Conservation (phyloP, 768 basidiomycete species). For the Megacollybia marginata region DNA sequence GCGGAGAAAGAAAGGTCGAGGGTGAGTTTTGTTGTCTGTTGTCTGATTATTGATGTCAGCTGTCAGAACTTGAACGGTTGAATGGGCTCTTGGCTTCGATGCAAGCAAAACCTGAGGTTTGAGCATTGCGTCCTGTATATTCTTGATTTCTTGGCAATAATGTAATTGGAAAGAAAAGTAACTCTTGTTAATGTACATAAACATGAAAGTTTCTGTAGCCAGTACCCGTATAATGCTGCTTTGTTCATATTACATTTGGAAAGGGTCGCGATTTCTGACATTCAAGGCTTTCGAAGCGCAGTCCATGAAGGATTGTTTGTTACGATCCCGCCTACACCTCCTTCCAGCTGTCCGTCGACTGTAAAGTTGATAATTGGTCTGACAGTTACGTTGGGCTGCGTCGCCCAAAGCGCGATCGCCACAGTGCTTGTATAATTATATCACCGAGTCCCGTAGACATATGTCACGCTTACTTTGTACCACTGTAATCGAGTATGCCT, state of each 20-base stretch:
- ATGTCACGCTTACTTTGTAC: slow-evolving; percentile 33
- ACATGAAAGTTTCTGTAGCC: too few species aligned
- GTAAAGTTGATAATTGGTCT: slow-evolving; percentile 47
- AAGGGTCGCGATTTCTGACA: too few species aligned
- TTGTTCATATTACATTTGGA: too few species aligned
- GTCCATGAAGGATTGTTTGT: slow-evolving; percentile 56
- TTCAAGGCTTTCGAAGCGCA: too few species aligned
- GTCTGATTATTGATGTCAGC: not conserved
- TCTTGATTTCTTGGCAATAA: too few species aligned
- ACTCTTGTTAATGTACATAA: too few species aligned
- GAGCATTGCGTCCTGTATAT: too few species aligned
- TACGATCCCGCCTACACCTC: slow-evolving; percentile 53
- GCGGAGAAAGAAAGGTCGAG: not conserved
- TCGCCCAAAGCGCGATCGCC: slow-evolving; percentile 58
- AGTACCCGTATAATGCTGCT: too few species aligned
- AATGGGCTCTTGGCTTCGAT: not conserved
- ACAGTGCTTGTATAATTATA: slow-evolving; percentile 6
- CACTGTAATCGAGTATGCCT: slow-evolving; percentile 49
- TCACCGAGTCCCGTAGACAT: not conserved
- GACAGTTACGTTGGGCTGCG: slow-evolving; percentile 40
- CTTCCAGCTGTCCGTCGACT: slow-evolving; percentile 52
- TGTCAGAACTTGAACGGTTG: not conserved
- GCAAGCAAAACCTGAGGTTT: not conserved
- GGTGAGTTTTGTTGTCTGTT: not conserved
- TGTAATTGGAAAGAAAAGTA: too few species aligned